Evolutionary conservation across 2,329 filamentous ascomycete genomes (phyloP).

Genomic region (Nectriaceae sp.): DNA sequence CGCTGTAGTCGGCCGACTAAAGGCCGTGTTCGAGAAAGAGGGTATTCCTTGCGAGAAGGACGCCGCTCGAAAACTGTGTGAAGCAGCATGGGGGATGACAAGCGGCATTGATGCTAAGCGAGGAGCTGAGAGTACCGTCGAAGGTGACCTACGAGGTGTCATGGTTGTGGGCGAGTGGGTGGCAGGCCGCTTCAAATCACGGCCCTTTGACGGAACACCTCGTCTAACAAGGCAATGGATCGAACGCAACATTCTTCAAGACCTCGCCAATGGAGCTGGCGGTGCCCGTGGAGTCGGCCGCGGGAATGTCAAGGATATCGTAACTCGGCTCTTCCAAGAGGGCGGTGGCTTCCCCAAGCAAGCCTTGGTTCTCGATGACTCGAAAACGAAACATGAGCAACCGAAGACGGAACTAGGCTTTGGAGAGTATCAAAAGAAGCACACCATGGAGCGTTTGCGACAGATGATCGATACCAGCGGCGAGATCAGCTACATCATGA

Average conservation of each 20-base stretch:
- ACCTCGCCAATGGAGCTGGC: conserved; percentile 70
- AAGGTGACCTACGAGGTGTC: conserved; percentile 76
- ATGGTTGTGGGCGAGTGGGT: conserved; percentile 91
- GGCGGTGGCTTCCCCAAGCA: conserved; percentile 75
- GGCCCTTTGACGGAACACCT: conserved; percentile 39
- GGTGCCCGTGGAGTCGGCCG: conserved; percentile 71
- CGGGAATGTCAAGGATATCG: conserved; percentile 73
- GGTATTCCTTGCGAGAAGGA: conserved; percentile 87
- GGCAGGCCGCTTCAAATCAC: conserved; percentile 65
- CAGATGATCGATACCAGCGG: conserved; percentile 80
- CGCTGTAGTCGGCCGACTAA: conserved; percentile 79
- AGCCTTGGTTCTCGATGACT: conserved; percentile 38
- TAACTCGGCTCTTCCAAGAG: conserved; percentile 76
- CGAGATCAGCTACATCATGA: conserved; percentile 76
- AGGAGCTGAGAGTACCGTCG: conserved; percentile 67
- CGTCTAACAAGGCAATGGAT: conserved; percentile 75
- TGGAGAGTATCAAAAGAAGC: conserved; percentile 70
- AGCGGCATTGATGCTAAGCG: conserved; percentile 69
- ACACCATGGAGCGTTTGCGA: conserved; percentile 69
- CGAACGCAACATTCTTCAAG: conserved; percentile 68
- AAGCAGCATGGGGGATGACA: conserved; percentile 79
- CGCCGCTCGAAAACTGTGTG: conserved; percentile 81
- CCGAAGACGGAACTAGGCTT: conserved; percentile 67
- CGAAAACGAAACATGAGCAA: conserved; percentile 51
- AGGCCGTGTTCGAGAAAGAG: conserved; percentile 84